Base-by-base conservation (phyloP, 352 stramenopile species). In the Thalassiosira pacifica region DNA sequence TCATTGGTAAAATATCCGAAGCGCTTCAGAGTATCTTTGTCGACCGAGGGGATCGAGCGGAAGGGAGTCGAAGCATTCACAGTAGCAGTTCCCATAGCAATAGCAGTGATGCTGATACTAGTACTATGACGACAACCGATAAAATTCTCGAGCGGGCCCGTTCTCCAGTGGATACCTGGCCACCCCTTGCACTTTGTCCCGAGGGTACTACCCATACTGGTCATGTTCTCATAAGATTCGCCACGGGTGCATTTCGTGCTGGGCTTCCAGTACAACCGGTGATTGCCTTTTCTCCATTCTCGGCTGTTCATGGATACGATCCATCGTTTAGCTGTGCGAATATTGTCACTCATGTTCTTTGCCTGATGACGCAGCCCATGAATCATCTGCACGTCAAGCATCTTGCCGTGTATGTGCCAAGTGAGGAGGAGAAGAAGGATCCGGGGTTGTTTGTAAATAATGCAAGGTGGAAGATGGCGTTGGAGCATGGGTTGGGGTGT, bases 261-360 rank as follows among this genome's bases (percentile, higher is more conserved):
- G 67, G 67, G 19, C 31, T 75, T 13, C 67, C 67, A 13, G 67
- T 75, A 10, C 67, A 29, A 40, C 67, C 67, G 16, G 67, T 75
- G 9, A 40, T 66, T n/a, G 40, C 68, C 4, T 31, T 9, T 13
- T 55, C 18, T 22, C 67, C 67, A 29, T 75, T 75, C 31, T 75
- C 67, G 4, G 18, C 31, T 18, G 42, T 40, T 8, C 40, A 66
- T 32, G 67, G 67, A 9, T 75, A 75, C 67, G 67, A 75, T 32
- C 67, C 67, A 9, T 75, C 67, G n/a, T 75, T 75, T 55, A 40
- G n/a, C 31, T 75, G 67, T 40, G 67, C 67, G 40, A 75, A 75
- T 32, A 75, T 75, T 26, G 19, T 67, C 40, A 8, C 16, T 4
- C 67, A 75, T 55, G 42, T 75, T 64, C 31, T 75, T 27, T 26